Conservation (phyloP, 768 basidiomycete species). For the Xerocomus brunneocitrinus region DNA sequence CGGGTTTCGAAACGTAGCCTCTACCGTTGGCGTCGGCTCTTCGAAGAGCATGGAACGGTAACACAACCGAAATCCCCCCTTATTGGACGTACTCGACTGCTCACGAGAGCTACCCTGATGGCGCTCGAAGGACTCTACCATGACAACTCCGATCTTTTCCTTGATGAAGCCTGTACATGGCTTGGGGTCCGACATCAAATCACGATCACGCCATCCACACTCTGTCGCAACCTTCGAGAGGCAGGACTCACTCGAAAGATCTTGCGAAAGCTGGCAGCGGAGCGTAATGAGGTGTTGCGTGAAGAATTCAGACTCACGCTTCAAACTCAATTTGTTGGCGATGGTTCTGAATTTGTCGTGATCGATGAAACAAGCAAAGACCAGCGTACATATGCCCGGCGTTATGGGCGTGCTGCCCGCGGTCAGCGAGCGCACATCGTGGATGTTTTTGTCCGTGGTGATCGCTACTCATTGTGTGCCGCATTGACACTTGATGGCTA, state of each 20-base stretch:
- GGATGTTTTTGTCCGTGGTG: slow-evolving; percentile 26
- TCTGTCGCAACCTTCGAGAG: slow-evolving; percentile 15
- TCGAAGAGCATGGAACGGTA: too few relatives aligned
- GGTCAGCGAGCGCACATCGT: slow-evolving; percentile 20
- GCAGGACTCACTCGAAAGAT: slow-evolving; percentile 1
- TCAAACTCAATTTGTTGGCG: not conserved
- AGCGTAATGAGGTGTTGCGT: not conserved
- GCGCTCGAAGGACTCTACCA: slow-evolving; percentile 20
- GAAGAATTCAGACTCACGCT: slow-evolving; percentile 4
- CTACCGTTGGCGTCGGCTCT: too few relatives aligned
- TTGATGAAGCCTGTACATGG: slow-evolving; percentile 2
- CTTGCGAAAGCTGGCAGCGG: slow-evolving; percentile 1
- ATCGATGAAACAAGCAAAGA: slow-evolving; percentile 18
- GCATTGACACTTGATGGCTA: slow-evolving; percentile 26
- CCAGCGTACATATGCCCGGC: slow-evolving; percentile 17
- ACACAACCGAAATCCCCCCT: too few relatives aligned
- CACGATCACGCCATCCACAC: slow-evolving; percentile 10
- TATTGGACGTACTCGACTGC: too few relatives aligned
- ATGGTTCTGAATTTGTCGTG: slow-evolving; percentile 4
- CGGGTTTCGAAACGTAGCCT: too few relatives aligned
- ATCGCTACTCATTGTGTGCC: slow-evolving; percentile 31
- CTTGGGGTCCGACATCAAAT: slow-evolving; percentile 23
- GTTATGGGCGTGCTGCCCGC: slow-evolving; percentile 23
- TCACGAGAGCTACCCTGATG: slow-evolving; percentile 1
- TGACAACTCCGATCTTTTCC: not conserved